A percentile compares a stretch with the other conserved stretches of the same genome.
These are phyloP conservation scores for Colletotrichum shisoi DNA, from an alignment of 2,329 filamentous ascomycete species.

Conservation along the genomic window DNA sequence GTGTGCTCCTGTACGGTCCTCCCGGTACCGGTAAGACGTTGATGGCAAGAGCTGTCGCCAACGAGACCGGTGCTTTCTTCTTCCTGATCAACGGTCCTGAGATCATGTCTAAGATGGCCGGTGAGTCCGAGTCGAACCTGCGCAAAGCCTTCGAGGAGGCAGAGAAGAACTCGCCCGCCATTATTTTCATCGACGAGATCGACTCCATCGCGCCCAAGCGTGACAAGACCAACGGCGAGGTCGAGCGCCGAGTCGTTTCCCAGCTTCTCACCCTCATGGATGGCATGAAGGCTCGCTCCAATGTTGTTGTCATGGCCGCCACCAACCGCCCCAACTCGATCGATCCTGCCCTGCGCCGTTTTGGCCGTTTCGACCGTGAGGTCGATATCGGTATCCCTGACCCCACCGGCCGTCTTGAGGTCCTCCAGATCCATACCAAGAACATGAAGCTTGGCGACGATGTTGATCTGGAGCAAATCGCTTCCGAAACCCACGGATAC, in stretches of 20 bases:
- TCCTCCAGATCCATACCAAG: conserved; percentile 99
- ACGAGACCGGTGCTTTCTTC: conserved; percentile 99
- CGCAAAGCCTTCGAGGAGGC: conserved; percentile 99
- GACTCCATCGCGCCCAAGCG: conserved; percentile 99
- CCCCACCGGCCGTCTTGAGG: conserved; percentile 97
- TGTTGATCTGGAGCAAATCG: conserved; percentile 95
- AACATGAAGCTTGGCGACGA: conserved; percentile 99
- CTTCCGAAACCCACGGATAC: conserved; percentile 97
- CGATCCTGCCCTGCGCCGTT: conserved; percentile 94
- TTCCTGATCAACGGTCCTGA: conserved; percentile 99
- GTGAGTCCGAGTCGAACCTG: conserved; percentile 97
- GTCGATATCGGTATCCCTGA: conserved; percentile 98
- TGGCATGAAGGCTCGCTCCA: conserved; percentile 99
- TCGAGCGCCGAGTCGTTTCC: conserved; percentile 97
- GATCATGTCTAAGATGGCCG: conserved; percentile 99
- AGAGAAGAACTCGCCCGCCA: conserved; percentile 98
- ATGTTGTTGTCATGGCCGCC: conserved; percentile 98
- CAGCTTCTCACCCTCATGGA: conserved; percentile 97
- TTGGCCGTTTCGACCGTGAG: conserved; percentile 98
- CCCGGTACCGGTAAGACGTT: conserved; percentile 99
- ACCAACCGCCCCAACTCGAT: conserved; percentile 99
- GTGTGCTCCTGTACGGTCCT: conserved; percentile 95
- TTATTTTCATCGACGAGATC: conserved; percentile 99
- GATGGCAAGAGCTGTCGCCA: conserved; percentile 98
- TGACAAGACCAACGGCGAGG: conserved; percentile 99